Base-by-base conservation (phyloP, 257 asterid species). In the Lithospermum erythrorhizon region DNA sequence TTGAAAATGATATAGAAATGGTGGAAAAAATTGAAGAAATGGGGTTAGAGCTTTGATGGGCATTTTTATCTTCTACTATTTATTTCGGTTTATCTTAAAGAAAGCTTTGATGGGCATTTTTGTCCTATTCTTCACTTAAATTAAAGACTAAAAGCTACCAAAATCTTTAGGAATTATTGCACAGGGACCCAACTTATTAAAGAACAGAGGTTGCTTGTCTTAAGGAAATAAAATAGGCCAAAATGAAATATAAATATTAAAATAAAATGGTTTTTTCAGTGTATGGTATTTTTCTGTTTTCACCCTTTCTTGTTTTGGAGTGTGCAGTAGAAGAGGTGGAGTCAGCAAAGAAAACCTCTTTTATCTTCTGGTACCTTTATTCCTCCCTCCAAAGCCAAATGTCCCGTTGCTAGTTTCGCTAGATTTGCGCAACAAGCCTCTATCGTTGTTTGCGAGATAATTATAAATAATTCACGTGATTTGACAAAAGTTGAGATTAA, bases 361-460 rank as follows among this genome's bases (percentile, higher is more conserved):
- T 58, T 45, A 35, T 52, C 65, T 53, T 52, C 48, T 61, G 53
- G 63, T 57, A 56, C 53, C 60, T 14, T 63, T 16, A 45, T 30
- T 7, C 6, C 37, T 59, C 56, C 60, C 61, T 51, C 54, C 54
- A 45, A 72, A 8, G 48, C 48, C 48, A 65, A 75, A 64, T 65
- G 58, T 23, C 18, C 48, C 5, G 18, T 62, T 61, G 63, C 71
- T 72, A 73, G 58, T 67, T 65, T 68, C 65, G 72, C 82, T 68
- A 79, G 65, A 76, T 79, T 71, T 73, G 72, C 71, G 61, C 78
- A 77, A 73, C 63, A 76, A 79, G 57, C 48, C 58, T 68, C 66
- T 71, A 61, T 68, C 37, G 37, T 4, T 30, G 37, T n/a, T n/a
- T n/a, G n/a, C n/a, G n/a, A n/a, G n/a, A n/a, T n/a, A n/a, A n/a